These are phyloP conservation scores for Xeromyces bisporus DNA, from an alignment of 495 filamentous ascomycete species.

Conservation along the genomic window DNA sequence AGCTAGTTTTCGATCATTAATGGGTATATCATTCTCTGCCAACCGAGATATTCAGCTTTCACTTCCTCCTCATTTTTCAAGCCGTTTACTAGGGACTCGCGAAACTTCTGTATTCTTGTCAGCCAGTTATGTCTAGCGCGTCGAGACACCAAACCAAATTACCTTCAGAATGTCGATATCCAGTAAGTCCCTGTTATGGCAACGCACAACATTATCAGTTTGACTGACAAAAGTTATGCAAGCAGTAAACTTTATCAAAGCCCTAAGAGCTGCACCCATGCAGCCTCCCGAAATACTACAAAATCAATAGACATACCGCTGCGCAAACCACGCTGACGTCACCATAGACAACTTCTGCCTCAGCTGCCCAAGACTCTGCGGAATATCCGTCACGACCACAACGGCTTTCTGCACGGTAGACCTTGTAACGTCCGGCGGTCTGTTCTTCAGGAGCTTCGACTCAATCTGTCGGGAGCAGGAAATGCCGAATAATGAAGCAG, in stretches of 20 bases:
- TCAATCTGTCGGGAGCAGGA: constrained; percentile 88
- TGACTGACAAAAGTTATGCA: background rate
- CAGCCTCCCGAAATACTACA: too few species aligned
- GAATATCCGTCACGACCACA: constrained; percentile 87
- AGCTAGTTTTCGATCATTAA: too few species aligned
- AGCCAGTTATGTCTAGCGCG: background rate
- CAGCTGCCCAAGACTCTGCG: constrained; percentile 60
- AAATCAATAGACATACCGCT: too few species aligned
- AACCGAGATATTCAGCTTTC: constrained; percentile 75
- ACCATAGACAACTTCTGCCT: constrained; percentile 76
- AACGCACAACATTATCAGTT: background rate
- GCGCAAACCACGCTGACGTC: constrained; percentile 90
- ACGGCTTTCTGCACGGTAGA: constrained; percentile 97
- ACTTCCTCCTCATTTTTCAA: constrained; percentile 51
- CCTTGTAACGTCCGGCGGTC: constrained; percentile 77
- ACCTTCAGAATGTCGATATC: constrained; percentile 59
- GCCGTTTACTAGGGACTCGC: constrained; percentile 64
- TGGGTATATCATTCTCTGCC: too few species aligned
- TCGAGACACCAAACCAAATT: constrained; percentile 6
- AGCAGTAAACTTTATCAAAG: too few species aligned
- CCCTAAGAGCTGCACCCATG: too few species aligned
- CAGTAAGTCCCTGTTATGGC: constrained; percentile 42
- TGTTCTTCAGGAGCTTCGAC: constrained; percentile 52
- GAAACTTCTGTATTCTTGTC: constrained; percentile 44
- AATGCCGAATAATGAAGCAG: constrained; percentile 87